Conservation (phyloP, 352 stramenopile genomes). For the Plasmopara muralis region DNA sequence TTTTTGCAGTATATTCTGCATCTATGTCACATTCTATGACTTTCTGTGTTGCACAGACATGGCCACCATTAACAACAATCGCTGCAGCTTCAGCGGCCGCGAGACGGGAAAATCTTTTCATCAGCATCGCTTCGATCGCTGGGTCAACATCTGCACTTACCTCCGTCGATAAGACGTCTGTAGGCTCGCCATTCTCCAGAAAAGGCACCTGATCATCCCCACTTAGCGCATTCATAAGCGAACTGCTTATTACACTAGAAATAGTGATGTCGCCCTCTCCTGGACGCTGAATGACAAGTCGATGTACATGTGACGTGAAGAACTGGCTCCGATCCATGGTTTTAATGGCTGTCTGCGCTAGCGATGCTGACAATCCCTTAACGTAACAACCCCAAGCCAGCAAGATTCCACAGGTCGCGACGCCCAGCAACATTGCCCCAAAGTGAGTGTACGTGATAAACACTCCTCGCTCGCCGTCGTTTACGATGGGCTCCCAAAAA, state of each 20-base stretch:
- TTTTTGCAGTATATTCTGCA: slow-evolving; percentile 24
- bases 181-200: slow-evolving; percentile 41
- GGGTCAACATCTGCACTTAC: slow-evolving; percentile 29
- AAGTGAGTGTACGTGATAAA: slow-evolving; percentile 81
- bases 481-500: slow-evolving; percentile 70
- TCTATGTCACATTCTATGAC: slow-evolving; percentile 34
- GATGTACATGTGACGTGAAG: slow-evolving; percentile 57
- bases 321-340: slow-evolving; percentile 58
- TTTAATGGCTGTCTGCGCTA: slow-evolving; percentile 56
- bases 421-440: slow-evolving; percentile 45
- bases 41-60: slow-evolving; percentile 25
- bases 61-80: slow-evolving; percentile 26
- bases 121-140: slow-evolving; percentile 44
- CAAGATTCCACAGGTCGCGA: slow-evolving; percentile 37
- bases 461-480: slow-evolving; percentile 63
- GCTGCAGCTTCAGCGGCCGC: slow-evolving; percentile 42
- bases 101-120: slow-evolving; percentile 62
- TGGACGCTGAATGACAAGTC: slow-evolving; percentile 59
- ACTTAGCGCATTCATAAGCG: slow-evolving; percentile 40
- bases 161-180: slow-evolving; percentile 24
- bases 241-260: slow-evolving; percentile 59
- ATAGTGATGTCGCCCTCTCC: slow-evolving; percentile 71
- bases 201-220: slow-evolving; percentile 28
- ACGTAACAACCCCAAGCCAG: slow-evolving; percentile 74
- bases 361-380: slow-evolving; percentile 57